These are phyloP conservation scores for Pseudoscleropodium purum DNA, from an alignment of 225 moss, liverwort and hornwort genomes.

Conservation along the genomic window DNA sequence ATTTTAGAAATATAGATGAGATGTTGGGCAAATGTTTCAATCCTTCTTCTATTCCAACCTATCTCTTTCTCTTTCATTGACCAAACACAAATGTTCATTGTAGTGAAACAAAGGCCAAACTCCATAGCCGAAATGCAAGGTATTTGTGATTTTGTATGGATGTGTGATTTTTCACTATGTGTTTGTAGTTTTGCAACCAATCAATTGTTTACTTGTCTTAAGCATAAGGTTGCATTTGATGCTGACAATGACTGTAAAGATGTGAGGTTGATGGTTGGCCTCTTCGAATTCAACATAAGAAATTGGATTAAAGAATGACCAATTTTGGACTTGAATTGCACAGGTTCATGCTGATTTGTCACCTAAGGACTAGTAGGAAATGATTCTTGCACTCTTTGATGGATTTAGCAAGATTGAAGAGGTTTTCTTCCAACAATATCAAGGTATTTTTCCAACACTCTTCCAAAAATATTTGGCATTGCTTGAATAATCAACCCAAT, in stretches of 20 bases:
- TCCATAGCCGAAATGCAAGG: fast-evolving
- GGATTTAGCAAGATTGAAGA: background rate
- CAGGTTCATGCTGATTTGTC: background rate
- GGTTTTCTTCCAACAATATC: background rate
- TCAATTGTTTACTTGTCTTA: fast-evolving
- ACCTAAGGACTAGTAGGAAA: fast-evolving
- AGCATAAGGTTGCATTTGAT: no score
- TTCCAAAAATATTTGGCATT: fast-evolving
- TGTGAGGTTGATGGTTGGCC: fast-evolving
- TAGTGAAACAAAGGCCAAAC: fast-evolving
- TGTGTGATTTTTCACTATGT: background rate
- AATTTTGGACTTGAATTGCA: fast-evolving
- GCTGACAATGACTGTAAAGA: background rate
- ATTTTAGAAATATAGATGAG: background rate
- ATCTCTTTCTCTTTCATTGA: no score
- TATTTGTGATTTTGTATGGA: fast-evolving
- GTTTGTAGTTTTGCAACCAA: background rate
- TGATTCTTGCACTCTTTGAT: background rate
- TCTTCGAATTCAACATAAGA: background rate
- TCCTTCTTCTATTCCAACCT: background rate
- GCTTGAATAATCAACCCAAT: fast-evolving
- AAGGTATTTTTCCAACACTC: fast-evolving
- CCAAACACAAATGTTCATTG: background rate
- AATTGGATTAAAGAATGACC: background rate
- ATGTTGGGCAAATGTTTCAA: background rate